Evolutionary conservation across 2,329 filamentous ascomycete species (phyloP).

Genomic region (Claviceps paspali): DNA sequence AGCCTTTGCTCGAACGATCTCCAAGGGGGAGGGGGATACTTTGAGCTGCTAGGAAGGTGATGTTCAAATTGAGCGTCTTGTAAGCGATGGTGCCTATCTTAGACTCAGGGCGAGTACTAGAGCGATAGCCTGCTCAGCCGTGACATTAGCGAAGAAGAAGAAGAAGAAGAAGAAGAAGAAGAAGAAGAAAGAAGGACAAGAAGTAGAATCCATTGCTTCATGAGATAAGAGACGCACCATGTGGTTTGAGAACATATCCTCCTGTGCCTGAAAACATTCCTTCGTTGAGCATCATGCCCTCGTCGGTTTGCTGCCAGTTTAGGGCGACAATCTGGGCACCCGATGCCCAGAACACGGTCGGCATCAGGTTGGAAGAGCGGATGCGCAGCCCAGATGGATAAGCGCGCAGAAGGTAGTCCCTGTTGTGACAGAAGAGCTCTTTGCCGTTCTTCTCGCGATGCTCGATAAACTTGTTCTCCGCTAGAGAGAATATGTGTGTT

Average conservation of each 20-base stretch:
- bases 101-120: conserved; percentile 10
- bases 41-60: conserved; percentile 66
- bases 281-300: conserved; percentile 91
- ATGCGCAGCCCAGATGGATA: conserved; percentile 77
- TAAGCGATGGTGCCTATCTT: conserved; percentile 24
- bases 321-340: conserved; percentile 84
- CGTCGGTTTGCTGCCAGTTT: conserved; percentile 86
- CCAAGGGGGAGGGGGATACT: conserved; percentile 49
- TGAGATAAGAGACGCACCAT: conserved; percentile 28
- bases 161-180: background rate
- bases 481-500: conserved; percentile 53
- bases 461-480: conserved; percentile 48
- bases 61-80: conserved; percentile 50
- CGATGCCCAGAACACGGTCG: conserved; percentile 70
- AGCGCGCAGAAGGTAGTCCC: conserved; percentile 66
- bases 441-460: conserved; percentile 33
- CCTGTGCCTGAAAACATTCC: conserved; percentile 74
- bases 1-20: conserved; percentile 35
- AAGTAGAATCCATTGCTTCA: background rate
- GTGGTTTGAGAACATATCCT: conserved; percentile 80
- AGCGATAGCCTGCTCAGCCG: conserved; percentile 15
- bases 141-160: no score
- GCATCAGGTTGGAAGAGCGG: conserved; percentile 74
- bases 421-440: conserved; percentile 66
- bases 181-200: background rate